Evolutionary conservation across 2,329 filamentous ascomycete species (phyloP).

Genomic region (Aspergillus uvarum): DNA sequence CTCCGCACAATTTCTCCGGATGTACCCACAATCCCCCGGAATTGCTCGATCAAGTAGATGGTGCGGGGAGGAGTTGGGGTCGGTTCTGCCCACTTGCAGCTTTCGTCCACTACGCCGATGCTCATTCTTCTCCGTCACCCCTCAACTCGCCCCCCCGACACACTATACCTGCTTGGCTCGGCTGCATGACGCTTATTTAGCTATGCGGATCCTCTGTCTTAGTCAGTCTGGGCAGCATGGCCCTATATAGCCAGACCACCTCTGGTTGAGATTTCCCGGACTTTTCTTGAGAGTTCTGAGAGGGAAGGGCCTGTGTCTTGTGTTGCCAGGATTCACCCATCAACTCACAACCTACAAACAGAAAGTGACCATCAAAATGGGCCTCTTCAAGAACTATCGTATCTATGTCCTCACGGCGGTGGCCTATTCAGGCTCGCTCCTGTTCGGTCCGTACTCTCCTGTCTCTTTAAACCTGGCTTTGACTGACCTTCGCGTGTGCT

Average conservation of each 20-base stretch:
- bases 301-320: slow-evolving; percentile 5
- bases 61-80: slow-evolving; percentile 13
- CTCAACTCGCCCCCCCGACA: neutral
- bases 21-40: slow-evolving; percentile 14
- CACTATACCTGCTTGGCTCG: neutral
- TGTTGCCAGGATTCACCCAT: slow-evolving; percentile 2
- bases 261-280: neutral
- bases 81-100: slow-evolving; percentile 8
- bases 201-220: neutral
- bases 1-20: slow-evolving; percentile 19
- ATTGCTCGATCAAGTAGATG: slow-evolving; percentile 7
- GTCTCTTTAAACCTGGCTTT: neutral
- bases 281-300: neutral
- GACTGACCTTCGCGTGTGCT: neutral
- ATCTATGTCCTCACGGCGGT: slow-evolving; percentile 47
- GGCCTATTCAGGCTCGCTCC: slow-evolving; percentile 45
- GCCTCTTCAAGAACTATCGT: slow-evolving; percentile 44
- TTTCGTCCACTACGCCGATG: neutral
- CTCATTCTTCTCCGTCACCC: neutral
- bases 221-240: neutral
- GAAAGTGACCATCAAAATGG: slow-evolving; percentile 15
- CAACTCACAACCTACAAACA: neutral
- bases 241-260: neutral
- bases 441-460: slow-evolving; percentile 38
- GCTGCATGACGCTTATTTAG: neutral